Percentiles rank a stretch among this genome's conserved stretches.
These are phyloP conservation scores for Tetracladium setigerum DNA, from an alignment of 495 filamentous ascomycete species.

Conservation along the genomic window DNA sequence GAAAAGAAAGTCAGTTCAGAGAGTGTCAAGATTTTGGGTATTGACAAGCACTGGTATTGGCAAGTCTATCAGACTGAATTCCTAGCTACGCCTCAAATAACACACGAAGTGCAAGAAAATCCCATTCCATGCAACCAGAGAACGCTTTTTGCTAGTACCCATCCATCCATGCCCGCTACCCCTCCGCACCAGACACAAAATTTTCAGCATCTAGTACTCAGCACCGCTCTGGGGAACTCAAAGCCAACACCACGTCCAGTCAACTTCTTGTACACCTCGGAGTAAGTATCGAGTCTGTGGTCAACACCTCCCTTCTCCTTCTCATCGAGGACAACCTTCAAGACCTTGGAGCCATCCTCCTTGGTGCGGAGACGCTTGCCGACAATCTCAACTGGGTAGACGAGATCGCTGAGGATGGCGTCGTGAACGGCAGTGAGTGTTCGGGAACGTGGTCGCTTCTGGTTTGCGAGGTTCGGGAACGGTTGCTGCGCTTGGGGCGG, in stretches of 20 bases:
- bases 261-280: conserved; percentile 93
- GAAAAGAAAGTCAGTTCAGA: too few species aligned
- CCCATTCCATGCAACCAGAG: conserved; percentile 3
- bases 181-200: not conserved
- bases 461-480: conserved; percentile 86
- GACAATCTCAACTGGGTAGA: conserved; percentile 99
- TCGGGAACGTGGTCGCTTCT: conserved; percentile 96
- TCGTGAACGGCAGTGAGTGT: conserved; percentile 98
- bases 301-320: conserved; percentile 99
- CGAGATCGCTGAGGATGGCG: conserved; percentile 88
- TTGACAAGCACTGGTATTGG: conserved; percentile 13
- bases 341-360: conserved; percentile 93
- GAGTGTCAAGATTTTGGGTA: too few species aligned
- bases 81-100: conserved; percentile 18
- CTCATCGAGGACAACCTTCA: conserved; percentile 98
- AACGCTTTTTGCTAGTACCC: conserved; percentile 8
- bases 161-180: not conserved
- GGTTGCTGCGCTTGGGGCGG: conserved; percentile 91
- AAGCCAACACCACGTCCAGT: conserved; percentile 92
- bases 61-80: conserved; percentile 6
- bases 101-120: not conserved
- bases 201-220: conserved; percentile 75
- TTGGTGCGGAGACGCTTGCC: conserved; percentile 95
- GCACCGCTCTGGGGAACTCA: conserved; percentile 87
- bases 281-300: conserved; percentile 98